phyloP scores from a whole-genome alignment of 2,329 filamentous ascomycete species.

The Aspergillus candidus region DNA sequence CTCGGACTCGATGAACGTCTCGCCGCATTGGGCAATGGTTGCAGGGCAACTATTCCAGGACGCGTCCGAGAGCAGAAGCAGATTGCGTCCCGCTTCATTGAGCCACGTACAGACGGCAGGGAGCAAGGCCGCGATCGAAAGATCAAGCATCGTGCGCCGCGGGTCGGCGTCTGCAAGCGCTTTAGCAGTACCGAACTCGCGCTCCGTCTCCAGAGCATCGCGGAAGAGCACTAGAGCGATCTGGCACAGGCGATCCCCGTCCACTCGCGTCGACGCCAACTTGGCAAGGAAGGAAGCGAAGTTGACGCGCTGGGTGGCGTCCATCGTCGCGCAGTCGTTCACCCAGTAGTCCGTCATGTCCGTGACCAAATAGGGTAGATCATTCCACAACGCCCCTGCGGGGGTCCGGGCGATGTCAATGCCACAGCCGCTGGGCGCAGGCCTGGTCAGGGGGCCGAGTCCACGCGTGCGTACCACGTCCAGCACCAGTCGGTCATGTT shows the following conservation, averaged over 20 bases:
- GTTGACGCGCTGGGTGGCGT: conserved; percentile 14
- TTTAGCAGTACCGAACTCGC: conserved; percentile 10
- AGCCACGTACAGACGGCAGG: conserved; percentile 17
- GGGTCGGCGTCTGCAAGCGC: conserved; percentile 14
- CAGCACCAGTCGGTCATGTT: conserved; percentile 18
- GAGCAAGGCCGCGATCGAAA: conserved; percentile 11
- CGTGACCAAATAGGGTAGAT: conserved; percentile 16
- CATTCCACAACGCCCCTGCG: conserved; percentile 20
- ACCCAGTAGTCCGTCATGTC: conserved; percentile 21
- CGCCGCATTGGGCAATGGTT: conserved; percentile 11
- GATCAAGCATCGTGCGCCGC: conserved; percentile 3
- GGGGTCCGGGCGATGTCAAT: conserved; percentile 20
- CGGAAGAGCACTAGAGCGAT: conserved; percentile 17
- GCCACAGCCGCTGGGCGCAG: conserved; percentile 6
- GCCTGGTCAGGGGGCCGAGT: conserved; percentile 13
- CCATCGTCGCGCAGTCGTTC: conserved; percentile 12
- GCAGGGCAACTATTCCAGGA: conserved; percentile 18
- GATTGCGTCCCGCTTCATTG: conserved; percentile 11
- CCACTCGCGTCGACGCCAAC: conserved; percentile 17
- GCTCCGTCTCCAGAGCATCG: conserved; percentile 11
- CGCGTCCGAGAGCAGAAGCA: conserved; percentile 16
- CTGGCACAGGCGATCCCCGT: conserved; percentile 17
- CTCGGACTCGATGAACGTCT: conserved; percentile 17
- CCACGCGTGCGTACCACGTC: conserved; percentile 20
- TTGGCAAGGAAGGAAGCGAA: conserved; percentile 19